Percentiles rank a stretch among this genome's conserved stretches.
Evolutionary conservation across 2,329 filamentous ascomycete species (phyloP).

Genomic region (Fusarium bulbicola): DNA sequence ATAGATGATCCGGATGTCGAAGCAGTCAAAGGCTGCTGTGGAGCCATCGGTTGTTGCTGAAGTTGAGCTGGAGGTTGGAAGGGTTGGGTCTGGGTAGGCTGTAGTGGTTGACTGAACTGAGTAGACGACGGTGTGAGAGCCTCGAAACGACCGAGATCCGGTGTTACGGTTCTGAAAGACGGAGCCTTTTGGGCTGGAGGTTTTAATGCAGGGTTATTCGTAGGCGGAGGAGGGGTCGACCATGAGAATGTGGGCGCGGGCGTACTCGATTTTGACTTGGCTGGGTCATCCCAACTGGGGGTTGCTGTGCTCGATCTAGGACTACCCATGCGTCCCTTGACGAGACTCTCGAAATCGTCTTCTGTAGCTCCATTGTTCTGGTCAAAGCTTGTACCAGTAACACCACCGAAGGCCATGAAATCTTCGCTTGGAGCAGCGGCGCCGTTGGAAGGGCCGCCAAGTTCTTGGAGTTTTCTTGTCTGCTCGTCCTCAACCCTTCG

Average conservation of each 20-base stretch:
- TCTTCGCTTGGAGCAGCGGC: slow-evolving; percentile 66
- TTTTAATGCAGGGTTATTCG: slow-evolving; percentile 46
- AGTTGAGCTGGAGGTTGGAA: slow-evolving; percentile 41
- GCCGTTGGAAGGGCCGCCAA: slow-evolving; percentile 69
- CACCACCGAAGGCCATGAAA: slow-evolving; percentile 74
- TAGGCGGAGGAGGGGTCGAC: slow-evolving; percentile 67
- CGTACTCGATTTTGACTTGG: slow-evolving; percentile 49
- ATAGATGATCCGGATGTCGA: slow-evolving; percentile 51
- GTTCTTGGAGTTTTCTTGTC: slow-evolving; percentile 84
- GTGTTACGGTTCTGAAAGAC: slow-evolving; percentile 65
- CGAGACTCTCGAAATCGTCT: slow-evolving; percentile 87
- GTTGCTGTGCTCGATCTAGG: slow-evolving; percentile 52
- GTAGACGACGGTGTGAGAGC: slow-evolving; percentile 66
- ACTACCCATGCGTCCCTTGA: slow-evolving; percentile 70
- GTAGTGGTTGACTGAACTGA: slow-evolving; percentile 70
- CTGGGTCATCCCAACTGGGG: slow-evolving; percentile 60
- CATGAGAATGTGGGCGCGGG: slow-evolving; percentile 68
- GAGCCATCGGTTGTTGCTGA: slow-evolving; percentile 33
- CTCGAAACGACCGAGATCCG: slow-evolving; percentile 65
- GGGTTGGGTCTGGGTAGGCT: slow-evolving; percentile 50
- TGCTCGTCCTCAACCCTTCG: slow-evolving; percentile 88
- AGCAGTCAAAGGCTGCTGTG: slow-evolving; percentile 23
- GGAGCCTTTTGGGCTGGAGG: slow-evolving; percentile 40
- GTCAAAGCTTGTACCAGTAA: slow-evolving; percentile 69
- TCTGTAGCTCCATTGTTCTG: slow-evolving; percentile 62